phyloP scores from a whole-genome alignment of 257 asterid species.

The Nicotiana otophora region DNA sequence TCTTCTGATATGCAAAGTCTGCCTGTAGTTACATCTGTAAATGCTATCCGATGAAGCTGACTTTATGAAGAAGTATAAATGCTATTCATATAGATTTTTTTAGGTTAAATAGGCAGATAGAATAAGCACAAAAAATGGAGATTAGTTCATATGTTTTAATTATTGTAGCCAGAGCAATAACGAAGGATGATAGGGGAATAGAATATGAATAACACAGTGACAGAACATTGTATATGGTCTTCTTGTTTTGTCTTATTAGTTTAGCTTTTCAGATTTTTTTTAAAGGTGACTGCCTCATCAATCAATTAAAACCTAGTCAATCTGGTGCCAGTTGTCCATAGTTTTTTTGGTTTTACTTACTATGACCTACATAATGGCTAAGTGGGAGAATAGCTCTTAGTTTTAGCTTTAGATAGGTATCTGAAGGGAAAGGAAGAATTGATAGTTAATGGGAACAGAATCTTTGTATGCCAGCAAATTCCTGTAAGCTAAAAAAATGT shows the following conservation, averaged over 20 bases:
- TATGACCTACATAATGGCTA: not conserved
- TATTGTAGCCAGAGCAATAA: not conserved
- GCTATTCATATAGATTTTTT: not conserved
- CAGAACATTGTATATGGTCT: too few relatives aligned
- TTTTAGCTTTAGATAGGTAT: not conserved
- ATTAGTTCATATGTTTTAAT: not conserved
- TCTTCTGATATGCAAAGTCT: not conserved
- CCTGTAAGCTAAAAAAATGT: not conserved
- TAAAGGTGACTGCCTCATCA: not conserved
- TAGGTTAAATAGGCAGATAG: not conserved
- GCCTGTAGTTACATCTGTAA: not conserved
- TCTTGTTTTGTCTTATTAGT: not conserved
- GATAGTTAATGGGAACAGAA: not conserved
- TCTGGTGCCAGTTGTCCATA: not conserved
- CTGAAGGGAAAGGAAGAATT: not conserved
- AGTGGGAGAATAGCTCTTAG: not conserved
- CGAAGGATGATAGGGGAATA: not conserved
- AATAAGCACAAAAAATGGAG: not conserved
- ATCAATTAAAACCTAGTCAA: not conserved
- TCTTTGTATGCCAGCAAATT: not conserved
- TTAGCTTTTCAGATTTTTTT: not conserved
- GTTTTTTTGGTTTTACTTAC: not conserved
- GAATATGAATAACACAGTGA: too few relatives aligned
- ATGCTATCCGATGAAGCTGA: not conserved
- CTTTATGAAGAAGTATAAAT: not conserved